Base-by-base conservation (phyloP, 371 early-diverging fungal genomes). In the Dichotomocladium elegans region DNA sequence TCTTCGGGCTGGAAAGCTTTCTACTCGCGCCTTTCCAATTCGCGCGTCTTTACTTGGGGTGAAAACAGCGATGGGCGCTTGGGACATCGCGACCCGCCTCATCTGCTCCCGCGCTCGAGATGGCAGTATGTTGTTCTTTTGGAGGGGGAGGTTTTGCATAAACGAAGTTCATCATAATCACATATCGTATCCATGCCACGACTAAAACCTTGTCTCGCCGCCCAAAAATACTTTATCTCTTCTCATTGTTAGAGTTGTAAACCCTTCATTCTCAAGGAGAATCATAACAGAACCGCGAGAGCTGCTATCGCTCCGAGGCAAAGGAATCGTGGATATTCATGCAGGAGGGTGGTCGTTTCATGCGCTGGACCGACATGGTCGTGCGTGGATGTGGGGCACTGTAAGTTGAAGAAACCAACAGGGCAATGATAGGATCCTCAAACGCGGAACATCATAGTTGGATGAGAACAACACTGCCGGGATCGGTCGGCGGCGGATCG, bases 341-440 rank as follows among this genome's bases (percentile, higher is more conserved):
- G 61, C 69, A 25, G 75, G 75, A 19, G 71, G 71, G 17, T 74
- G 71, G 71, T 68, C 67, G 17, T 71, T 74, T 46, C 69, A 74
- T 59, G 71, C 64, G 17, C 49, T 74, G n/a, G 66, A 68, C 47
- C 55, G 59, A 21, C 37, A 55, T 47, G 75, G 75, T 4, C 50
- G 53, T 19, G 65, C 71, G 4, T 74, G 69, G 66, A 64, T 63
- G 53, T 74, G 74, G 74, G 71, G 75, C 9, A 61, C 54, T 15
- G 71, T 75, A 66, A 47, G 12, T 25, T 24, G 8, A n/a, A 24
- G n/a, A 33, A n/a, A n/a, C n/a, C n/a, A n/a, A n/a, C n/a, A n/a
- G n/a, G n/a, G n/a, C n/a, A n/a, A n/a, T n/a, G n/a, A n/a, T n/a
- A n/a, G n/a, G n/a, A n/a, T n/a, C n/a, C n/a, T n/a, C n/a, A n/a